Evolutionary conservation across 2,329 filamentous ascomycete species (phyloP).

Genomic region (Botrytis fabae): DNA sequence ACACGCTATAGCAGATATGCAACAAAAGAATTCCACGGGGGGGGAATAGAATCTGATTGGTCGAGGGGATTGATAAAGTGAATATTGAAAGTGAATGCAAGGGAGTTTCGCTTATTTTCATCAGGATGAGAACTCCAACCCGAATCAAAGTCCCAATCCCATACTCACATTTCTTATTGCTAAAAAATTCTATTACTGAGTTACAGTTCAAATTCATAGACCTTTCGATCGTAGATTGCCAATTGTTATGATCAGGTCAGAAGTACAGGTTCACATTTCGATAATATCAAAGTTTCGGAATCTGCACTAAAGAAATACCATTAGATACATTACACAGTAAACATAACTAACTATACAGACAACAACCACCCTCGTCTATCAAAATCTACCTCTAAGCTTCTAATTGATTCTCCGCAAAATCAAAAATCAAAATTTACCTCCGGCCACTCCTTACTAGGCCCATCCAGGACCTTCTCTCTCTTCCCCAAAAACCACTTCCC

Average conservation of each 20-base stretch:
- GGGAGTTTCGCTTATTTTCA: background rate
- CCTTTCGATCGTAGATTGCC: background rate
- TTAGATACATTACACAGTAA: background rate
- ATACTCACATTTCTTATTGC: background rate
- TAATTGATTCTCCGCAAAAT: background rate
- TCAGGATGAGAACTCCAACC: background rate
- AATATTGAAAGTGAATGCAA: background rate
- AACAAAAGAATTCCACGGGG: background rate
- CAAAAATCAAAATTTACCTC: slow-evolving; percentile 29
- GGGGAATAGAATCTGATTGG: background rate
- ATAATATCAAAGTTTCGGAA: background rate
- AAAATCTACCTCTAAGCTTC: background rate
- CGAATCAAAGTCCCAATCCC: background rate
- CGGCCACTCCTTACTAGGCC: slow-evolving; percentile 28
- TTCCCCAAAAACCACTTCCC: slow-evolving; percentile 29
- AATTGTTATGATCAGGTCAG: background rate
- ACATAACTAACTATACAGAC: background rate
- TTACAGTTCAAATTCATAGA: background rate
- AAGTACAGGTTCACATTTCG: background rate
- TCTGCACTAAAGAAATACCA: background rate
- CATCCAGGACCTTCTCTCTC: slow-evolving; percentile 25
- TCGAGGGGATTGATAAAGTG: background rate
- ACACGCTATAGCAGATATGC: background rate
- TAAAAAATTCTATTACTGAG: background rate
- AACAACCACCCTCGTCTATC: background rate